A percentile compares a stretch with the other conserved stretches of the same genome.
phyloP scores from a whole-genome alignment of 2,329 filamentous ascomycete genomes.

The Bipolaris bicolor region DNA sequence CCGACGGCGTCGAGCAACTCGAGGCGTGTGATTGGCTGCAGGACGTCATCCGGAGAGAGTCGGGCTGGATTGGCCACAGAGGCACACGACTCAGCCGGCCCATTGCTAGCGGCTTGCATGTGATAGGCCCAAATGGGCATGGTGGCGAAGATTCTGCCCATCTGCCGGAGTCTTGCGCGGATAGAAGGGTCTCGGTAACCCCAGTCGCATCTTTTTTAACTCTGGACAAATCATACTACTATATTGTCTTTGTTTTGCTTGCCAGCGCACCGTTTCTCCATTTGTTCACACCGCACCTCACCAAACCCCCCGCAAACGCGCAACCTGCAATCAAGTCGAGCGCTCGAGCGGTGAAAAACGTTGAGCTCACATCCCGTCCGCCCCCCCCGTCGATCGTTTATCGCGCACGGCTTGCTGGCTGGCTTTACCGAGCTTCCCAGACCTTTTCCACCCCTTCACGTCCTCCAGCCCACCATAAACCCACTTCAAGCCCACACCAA shows the following conservation, averaged over 20 bases:
- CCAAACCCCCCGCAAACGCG: not conserved
- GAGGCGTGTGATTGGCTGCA: not conserved
- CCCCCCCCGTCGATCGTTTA: slow-evolving; percentile 25
- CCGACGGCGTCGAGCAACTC: slow-evolving; percentile 11
- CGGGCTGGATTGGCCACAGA: slow-evolving; percentile 19
- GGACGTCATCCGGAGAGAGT: slow-evolving; percentile 32
- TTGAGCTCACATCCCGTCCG: slow-evolving; percentile 19
- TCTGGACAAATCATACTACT: slow-evolving; percentile 3
- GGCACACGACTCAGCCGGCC: slow-evolving; percentile 19
- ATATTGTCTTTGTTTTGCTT: slow-evolving; percentile 4
- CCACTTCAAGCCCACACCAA: slow-evolving; percentile 7
- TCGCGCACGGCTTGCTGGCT: slow-evolving; percentile 27
- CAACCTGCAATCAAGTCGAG: slow-evolving; percentile 1
- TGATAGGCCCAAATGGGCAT: slow-evolving; percentile 16
- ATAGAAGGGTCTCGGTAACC: slow-evolving; percentile 6
- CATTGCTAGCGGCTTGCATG: slow-evolving; percentile 3
- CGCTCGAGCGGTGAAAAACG: slow-evolving; percentile 21
- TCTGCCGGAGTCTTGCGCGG: not conserved
- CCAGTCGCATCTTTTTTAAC: slow-evolving; percentile 4
- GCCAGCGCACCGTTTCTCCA: slow-evolving; percentile 8
- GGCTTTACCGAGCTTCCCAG: slow-evolving; percentile 24
- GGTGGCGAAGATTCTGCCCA: slow-evolving; percentile 18
- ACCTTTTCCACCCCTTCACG: slow-evolving; percentile 19
- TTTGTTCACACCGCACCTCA: slow-evolving; percentile 11
- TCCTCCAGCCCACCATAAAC: slow-evolving; percentile 13